Evolutionary conservation across 257 asterid species (phyloP), one percentile per base, ranked within the genome.

Genomic region (Salvia rosmarinus): DNA sequence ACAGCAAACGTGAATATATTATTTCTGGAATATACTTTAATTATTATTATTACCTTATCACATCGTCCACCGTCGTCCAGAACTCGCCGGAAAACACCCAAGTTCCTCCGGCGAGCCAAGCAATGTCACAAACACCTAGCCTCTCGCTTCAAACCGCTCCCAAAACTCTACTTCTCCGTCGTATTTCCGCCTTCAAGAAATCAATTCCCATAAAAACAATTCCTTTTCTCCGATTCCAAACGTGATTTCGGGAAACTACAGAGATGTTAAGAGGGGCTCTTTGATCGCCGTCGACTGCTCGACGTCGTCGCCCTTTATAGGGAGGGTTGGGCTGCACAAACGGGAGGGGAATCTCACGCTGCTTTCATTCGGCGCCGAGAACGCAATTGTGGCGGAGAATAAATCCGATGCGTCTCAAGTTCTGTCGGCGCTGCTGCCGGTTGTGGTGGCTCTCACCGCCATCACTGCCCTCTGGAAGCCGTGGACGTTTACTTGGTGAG

Each of bases 401-500:
- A 82, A 84, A 50, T 61, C 72, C 30, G 95, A 84, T 76, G 84
- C 82, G 68, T 89, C 99, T 10, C 90, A 91, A 57, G 43, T 77
- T 2, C 60, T 95, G 30, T 91, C 96, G 56, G 96, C 96, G 69
- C 73, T 91, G 85, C 93, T 91, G 35, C 99, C 98, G 10, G 87
- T 91, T 74, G 98, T 91, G 58, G 98, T 95, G 63, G 95, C 90
- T 34, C 81, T 89, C 19, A 95, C 98, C n/a, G 95, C 96, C 2
- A 81, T 88, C 43, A 86, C 96, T 58, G 96, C 99, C 54, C 97
- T 95, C 55, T 82, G 87, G 63, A 88, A 84, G 71, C 98, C 99
- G 68, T 83, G 89, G n/a, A 91, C 96, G 67, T 95, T 91, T 78
- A 86, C 99, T 71, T 95, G 99, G 99, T 95, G 59, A 76, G 90